phyloP scores from a whole-genome alignment of 106 monocot species.

The Apostasia shenzhenica region DNA sequence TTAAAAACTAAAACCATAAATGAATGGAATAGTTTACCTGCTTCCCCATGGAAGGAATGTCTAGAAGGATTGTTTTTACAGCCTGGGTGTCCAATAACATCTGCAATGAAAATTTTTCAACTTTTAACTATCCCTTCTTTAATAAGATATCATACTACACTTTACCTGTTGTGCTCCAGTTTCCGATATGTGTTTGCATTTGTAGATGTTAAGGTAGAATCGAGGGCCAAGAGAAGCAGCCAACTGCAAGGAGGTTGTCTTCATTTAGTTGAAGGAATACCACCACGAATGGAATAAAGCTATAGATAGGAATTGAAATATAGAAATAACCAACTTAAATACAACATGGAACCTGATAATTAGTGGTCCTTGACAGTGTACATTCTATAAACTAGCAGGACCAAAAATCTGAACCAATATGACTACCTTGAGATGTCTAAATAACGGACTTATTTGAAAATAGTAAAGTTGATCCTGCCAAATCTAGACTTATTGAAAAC shows the following conservation, averaged over 20 bases:
- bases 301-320: no score
- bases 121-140: background rate
- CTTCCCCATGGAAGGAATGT: conserved; percentile 82
- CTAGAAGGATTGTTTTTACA: conserved; percentile 85
- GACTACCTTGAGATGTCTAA: no score
- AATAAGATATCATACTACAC: background rate
- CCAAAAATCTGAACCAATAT: no score
- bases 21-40: conserved; percentile 40
- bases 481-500: no score
- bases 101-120: conserved; percentile 28
- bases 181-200: conserved; percentile 96
- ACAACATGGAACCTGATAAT: no score
- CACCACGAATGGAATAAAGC: background rate
- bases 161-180: conserved; percentile 96
- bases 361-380: no score
- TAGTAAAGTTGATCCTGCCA: no score
- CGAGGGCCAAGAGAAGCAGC: conserved; percentile 98
- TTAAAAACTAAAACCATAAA: no score
- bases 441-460: no score
- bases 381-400: no score
- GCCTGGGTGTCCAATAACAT: conserved; percentile 98
- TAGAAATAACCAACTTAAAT: no score
- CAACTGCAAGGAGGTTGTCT: conserved; percentile 31
- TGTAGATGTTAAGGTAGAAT: conserved; percentile 92
- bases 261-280: background rate